Evolutionary conservation across 371 early-diverging fungal genomes (phyloP), one percentile per base, ranked within the genome.

Genomic region (Coemansia sp.): DNA sequence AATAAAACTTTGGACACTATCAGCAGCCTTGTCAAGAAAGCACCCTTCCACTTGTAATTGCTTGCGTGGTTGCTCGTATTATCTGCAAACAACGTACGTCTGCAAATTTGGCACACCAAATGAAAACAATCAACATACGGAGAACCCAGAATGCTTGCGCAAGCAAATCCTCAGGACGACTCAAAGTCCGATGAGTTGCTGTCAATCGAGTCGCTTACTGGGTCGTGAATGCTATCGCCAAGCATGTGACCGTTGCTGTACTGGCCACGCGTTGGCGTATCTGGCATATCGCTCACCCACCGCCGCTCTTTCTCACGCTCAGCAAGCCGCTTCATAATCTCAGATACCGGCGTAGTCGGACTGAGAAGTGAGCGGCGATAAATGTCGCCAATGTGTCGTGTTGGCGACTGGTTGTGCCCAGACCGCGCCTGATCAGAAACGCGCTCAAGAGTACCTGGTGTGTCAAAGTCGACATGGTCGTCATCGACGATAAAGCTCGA

Each of bases 401-500:
- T 56, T 12, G 75, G 63, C 52, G 63, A 36, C 11, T 58, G 46
- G 6, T 40, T 9, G n/a, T 41, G 28, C 26, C 21, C 21, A 4
- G 44, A 24, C 23, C 5, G 19, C 23, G 23, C 32, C 3, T 15
- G 21, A 13, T 32, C 55, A 12, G 51, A 23, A 21, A 26, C 48
- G n/a, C 61, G 62, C 11, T n/a, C 55, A 0, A 49, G 26, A 2
- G 48, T 32, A 1, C 28, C 23, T 1, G 71, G 76, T 24, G 77
- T 58, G n/a, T 67, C 71, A 58, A 65, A 76, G 32, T 76, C 77
- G 3, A 76, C 59, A n/a, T 76, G 54, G 53, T 71, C 72, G 4
- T 63, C 77, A n/a, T 76, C 72, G 3, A 76, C 77, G 55, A 76
- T 62, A 68, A 76, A 76, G 69, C 77, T 68, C 15, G 77, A 76